phyloP scores from a whole-genome alignment of 2,329 filamentous ascomycete genomes.

The Tolypocladium endophyticum region DNA sequence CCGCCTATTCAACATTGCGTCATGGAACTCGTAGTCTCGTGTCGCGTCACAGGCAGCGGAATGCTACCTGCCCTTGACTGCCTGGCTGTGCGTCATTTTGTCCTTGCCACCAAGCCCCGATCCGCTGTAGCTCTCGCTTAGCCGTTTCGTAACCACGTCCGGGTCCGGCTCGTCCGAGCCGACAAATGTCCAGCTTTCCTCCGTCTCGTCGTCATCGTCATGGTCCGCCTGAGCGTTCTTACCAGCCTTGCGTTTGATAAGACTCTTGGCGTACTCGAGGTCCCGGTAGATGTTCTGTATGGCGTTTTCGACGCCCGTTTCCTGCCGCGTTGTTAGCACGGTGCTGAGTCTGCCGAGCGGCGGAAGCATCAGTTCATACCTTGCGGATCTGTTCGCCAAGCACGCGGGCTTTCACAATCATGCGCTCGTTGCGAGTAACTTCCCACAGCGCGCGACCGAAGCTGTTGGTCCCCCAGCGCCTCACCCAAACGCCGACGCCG shows the following conservation, averaged over 20 bases:
- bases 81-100: conserved; percentile 14
- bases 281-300: conserved; percentile 93
- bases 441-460: conserved; percentile 87
- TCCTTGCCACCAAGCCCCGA: conserved; percentile 7
- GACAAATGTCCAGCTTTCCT: conserved; percentile 87
- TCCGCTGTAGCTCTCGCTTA: conserved; percentile 23
- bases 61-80: neutral
- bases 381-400: conserved; percentile 81
- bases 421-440: conserved; percentile 78
- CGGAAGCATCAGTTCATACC: conserved; percentile 44
- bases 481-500: conserved; percentile 81
- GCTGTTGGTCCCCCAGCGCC: conserved; percentile 76
- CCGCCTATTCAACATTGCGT: neutral
- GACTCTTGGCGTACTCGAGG: conserved; percentile 78
- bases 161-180: conserved; percentile 43
- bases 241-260: conserved; percentile 58
- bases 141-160: conserved; percentile 28
- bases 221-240: conserved; percentile 31
- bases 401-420: conserved; percentile 76
- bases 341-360: neutral
- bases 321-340: conserved; percentile 40
- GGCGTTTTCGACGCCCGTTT: conserved; percentile 80
- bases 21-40: neutral
- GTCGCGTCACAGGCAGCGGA: neutral
- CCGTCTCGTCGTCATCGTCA: conserved; percentile 46